phyloP scores from a whole-genome alignment of 1,284 basidiomycete species.

The Afroboletus lepidellus region DNA sequence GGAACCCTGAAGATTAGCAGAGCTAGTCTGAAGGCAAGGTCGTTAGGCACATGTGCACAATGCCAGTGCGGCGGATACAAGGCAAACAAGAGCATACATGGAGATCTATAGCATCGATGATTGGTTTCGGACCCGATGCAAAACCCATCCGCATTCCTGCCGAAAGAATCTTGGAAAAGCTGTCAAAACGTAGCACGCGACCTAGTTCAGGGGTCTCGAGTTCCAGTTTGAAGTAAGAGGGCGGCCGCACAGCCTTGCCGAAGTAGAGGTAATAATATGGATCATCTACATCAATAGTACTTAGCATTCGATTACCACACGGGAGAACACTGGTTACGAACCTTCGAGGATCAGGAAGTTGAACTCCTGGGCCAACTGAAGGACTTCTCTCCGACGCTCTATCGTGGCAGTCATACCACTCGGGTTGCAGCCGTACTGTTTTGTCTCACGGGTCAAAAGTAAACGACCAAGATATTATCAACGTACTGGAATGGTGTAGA shows the following conservation, averaged over 20 bases:
- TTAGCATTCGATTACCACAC: background rate
- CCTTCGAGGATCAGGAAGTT: conserved; percentile 87
- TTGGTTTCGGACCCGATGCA: conserved; percentile 71
- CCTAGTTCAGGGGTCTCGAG: conserved; percentile 58
- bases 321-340: conserved; percentile 22
- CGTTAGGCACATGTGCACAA: conserved; percentile 8
- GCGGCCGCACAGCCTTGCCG: conserved; percentile 58
- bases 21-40: conserved; percentile 49
- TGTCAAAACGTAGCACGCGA: conserved; percentile 85
- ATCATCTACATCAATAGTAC: conserved; percentile 51
- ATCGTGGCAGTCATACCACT: conserved; percentile 76
- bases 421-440: conserved; percentile 80
- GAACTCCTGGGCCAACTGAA: conserved; percentile 73
- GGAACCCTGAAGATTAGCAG: conserved; percentile 78
- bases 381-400: conserved; percentile 75
- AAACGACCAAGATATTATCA: conserved; percentile 3
- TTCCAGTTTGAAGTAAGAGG: conserved; percentile 83
- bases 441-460: background rate
- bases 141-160: conserved; percentile 84
- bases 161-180: conserved; percentile 85
- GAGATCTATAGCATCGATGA: conserved; percentile 75
- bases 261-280: conserved; percentile 79
- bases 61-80: conserved; percentile 7
- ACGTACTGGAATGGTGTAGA: conserved; percentile 82
- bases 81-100: conserved; percentile 46